These are phyloP conservation scores for Fusarium euwallaceae DNA, from an alignment of 2,329 filamentous ascomycete genomes.

Conservation along the genomic window DNA sequence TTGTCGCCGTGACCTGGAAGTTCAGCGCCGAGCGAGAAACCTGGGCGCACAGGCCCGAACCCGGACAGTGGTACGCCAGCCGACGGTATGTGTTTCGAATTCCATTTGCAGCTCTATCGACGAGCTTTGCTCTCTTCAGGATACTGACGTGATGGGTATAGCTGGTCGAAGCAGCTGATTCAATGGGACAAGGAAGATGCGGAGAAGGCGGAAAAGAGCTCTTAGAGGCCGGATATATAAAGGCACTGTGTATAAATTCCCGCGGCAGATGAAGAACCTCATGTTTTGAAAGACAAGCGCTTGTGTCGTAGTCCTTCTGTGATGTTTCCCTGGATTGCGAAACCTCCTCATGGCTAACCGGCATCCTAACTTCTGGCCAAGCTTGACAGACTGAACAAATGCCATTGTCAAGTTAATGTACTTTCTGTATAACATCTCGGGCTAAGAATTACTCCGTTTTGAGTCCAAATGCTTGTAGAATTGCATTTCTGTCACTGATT, in stretches of 20 bases:
- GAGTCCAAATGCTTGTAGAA: neutral
- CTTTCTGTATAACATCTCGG: no score
- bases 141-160: slow-evolving; percentile 45
- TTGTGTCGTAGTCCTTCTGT: no score
- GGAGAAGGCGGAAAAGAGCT: slow-evolving; percentile 49
- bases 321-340: neutral
- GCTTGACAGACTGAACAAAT: neutral
- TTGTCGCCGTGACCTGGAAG: slow-evolving; percentile 77
- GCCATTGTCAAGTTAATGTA: neutral
- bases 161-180: slow-evolving; percentile 62
- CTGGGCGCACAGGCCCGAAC: slow-evolving; percentile 81
- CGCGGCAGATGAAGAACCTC: slow-evolving; percentile 32
- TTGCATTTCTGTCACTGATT: neutral
- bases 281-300: slow-evolving; percentile 23
- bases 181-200: slow-evolving; percentile 60
- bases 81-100: slow-evolving; percentile 77
- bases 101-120: neutral
- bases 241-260: slow-evolving; percentile 44
- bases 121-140: neutral
- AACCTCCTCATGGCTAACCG: no score
- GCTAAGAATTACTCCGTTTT: neutral
- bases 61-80: slow-evolving; percentile 84
- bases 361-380: neutral
- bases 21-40: slow-evolving; percentile 80
- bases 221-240: slow-evolving; percentile 28